phyloP scores from a whole-genome alignment of 345 rosid species.

The Sisymbrium altissimum region DNA sequence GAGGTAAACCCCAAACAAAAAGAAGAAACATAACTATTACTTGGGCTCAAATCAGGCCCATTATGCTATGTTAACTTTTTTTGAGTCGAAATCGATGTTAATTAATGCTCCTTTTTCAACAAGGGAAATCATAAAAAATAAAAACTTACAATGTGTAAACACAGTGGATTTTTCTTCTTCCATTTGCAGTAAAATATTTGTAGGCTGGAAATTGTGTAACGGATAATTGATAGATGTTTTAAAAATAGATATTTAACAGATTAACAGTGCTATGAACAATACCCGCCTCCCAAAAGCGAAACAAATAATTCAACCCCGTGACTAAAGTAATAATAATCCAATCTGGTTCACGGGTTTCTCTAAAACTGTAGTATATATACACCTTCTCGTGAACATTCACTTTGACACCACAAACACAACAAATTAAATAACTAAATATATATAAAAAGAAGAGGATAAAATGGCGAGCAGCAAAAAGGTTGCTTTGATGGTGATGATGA shows the following conservation, averaged over 20 bases:
- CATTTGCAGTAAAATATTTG: not conserved
- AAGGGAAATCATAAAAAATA: not conserved
- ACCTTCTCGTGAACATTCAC: not conserved
- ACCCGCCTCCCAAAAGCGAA: not conserved
- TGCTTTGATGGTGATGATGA: not conserved
- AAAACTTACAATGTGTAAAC: not conserved
- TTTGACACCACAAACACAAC: constrained; percentile 13
- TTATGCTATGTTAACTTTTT: no score
- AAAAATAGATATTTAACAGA: not conserved
- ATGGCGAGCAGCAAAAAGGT: constrained; percentile 20
- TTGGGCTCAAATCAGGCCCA: constrained; percentile 1
- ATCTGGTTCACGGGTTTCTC: constrained; percentile 14
- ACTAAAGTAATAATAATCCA: not conserved
- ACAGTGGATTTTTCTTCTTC: not conserved
- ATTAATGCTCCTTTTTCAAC: not conserved
- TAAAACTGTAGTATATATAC: not conserved
- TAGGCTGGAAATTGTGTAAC: not conserved
- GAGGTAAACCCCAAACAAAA: not conserved
- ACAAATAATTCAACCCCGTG: constrained; percentile 1
- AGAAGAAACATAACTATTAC: not conserved
- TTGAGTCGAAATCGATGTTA: no score
- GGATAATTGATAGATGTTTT: not conserved
- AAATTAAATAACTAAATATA: not conserved
- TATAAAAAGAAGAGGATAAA: not conserved
- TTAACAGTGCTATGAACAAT: not conserved